A percentile compares a stretch with the other conserved stretches of the same genome.
Conservation (phyloP, 805 yeast genomes). For the Candida wancherniae region DNA sequence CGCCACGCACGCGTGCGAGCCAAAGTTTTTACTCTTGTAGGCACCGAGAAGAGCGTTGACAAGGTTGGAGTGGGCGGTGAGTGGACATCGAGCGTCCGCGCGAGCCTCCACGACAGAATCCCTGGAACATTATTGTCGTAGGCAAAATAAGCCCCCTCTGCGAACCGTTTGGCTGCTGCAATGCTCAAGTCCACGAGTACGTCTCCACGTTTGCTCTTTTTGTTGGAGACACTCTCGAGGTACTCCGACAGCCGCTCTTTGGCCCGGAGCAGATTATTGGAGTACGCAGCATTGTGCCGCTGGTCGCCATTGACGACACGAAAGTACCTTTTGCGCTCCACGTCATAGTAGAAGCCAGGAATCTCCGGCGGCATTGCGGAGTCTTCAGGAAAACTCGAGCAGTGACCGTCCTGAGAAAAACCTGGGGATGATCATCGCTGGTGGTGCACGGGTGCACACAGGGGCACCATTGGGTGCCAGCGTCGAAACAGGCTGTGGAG, state of each 20-base stretch:
- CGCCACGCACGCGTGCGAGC: no score
- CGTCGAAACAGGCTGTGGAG: background rate
- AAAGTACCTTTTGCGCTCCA: constrained; percentile 25
- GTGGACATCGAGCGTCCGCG: no score
- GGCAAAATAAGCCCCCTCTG: no score
- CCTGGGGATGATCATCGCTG: no score
- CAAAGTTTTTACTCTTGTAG: no score
- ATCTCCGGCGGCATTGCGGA: constrained; percentile 23
- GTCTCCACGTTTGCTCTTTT: background rate
- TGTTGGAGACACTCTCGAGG: background rate
- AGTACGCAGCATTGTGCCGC: constrained; percentile 18
- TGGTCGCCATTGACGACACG: constrained; percentile 29
- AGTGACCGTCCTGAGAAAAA: no score
- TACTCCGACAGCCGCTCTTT: constrained; percentile 16
- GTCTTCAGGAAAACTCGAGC: no score
- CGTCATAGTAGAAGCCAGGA: constrained; percentile 33
- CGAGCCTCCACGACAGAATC: background rate
- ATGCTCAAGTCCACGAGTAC: no score
- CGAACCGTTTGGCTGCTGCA: no score
- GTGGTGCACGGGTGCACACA: constrained; percentile 8
- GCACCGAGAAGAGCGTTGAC: no score
- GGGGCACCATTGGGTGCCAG: background rate
- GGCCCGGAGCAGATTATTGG: constrained; percentile 25
- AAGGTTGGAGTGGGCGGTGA: no score
- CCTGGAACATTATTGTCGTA: no score